phyloP scores from a whole-genome alignment of 345 rosid genomes.

The Trapa incisa region DNA sequence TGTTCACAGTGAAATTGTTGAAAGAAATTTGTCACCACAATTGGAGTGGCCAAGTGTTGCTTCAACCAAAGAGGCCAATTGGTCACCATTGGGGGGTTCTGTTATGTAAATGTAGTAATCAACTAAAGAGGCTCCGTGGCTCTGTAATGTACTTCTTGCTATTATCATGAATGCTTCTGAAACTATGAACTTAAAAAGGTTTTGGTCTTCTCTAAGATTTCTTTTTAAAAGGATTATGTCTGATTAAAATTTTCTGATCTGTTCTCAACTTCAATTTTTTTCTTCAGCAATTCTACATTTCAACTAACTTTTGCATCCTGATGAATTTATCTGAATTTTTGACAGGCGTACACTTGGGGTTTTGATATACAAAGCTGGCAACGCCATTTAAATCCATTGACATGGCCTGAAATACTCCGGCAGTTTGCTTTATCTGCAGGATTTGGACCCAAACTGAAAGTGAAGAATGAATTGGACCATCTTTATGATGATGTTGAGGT shows the following conservation, averaged over 20 bases:
- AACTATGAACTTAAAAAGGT: background rate
- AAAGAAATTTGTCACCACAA: too few species aligned
- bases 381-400: slow-evolving; percentile 51
- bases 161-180: background rate
- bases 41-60: too few species aligned
- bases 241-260: background rate
- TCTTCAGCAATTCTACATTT: background rate
- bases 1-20: too few species aligned
- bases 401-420: slow-evolving; percentile 91
- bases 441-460: slow-evolving; percentile 66
- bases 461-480: slow-evolving; percentile 34
- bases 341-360: slow-evolving; percentile 89
- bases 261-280: background rate
- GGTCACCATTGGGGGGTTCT: too few species aligned
- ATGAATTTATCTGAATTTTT: background rate
- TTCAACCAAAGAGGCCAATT: too few species aligned
- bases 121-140: background rate
- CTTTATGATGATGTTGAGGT: slow-evolving; percentile 60
- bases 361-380: slow-evolving; percentile 77
- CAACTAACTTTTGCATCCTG: background rate
- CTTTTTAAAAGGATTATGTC: background rate
- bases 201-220: background rate
- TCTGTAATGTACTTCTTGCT: background rate
- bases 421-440: slow-evolving; percentile 78
- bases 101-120: background rate